These are phyloP conservation scores for Tripterygium wilfordii DNA, from an alignment of 177 flowering plant genomes.

Conservation along the genomic window DNA sequence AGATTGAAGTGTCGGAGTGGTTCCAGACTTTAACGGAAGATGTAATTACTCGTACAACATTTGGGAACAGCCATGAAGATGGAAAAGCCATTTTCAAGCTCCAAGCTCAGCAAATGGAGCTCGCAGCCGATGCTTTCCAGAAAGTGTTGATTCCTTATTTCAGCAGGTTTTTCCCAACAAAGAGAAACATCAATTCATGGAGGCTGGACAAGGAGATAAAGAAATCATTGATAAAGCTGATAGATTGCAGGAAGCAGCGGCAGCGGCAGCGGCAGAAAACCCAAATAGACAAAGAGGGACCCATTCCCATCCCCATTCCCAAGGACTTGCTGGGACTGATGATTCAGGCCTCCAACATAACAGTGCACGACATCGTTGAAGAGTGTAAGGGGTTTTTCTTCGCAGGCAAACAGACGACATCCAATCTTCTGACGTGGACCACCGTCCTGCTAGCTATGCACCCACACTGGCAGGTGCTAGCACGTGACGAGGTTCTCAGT, in stretches of 20 bases:
- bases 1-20: constrained; percentile 77
- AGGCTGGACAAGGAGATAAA: constrained; percentile 63
- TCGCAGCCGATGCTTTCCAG: constrained; percentile 76
- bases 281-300: too few species aligned
- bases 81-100: constrained; percentile 69
- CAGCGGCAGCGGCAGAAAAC: too few species aligned
- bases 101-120: constrained; percentile 76
- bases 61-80: constrained; percentile 83
- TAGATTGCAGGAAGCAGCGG: constrained; percentile 37
- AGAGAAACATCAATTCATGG: constrained; percentile 59
- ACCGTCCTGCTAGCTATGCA: constrained; percentile 89
- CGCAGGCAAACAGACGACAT: constrained; percentile 93
- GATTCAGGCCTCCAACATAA: constrained; percentile 57
- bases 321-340: constrained; percentile 76
- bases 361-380: constrained; percentile 74
- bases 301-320: too few species aligned
- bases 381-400: constrained; percentile 98
- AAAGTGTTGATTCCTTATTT: constrained; percentile 85
- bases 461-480: constrained; percentile 86
- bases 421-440: constrained; percentile 97
- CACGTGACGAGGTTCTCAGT: constrained; percentile 86
- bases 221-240: constrained; percentile 51
- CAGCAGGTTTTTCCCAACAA: constrained; percentile 82
- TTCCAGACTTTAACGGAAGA: constrained; percentile 77
- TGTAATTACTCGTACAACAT: constrained; percentile 69